Evolutionary conservation across 202 grass and related monocot species (phyloP).

Genomic region (Cymbopogon flexuosus): DNA sequence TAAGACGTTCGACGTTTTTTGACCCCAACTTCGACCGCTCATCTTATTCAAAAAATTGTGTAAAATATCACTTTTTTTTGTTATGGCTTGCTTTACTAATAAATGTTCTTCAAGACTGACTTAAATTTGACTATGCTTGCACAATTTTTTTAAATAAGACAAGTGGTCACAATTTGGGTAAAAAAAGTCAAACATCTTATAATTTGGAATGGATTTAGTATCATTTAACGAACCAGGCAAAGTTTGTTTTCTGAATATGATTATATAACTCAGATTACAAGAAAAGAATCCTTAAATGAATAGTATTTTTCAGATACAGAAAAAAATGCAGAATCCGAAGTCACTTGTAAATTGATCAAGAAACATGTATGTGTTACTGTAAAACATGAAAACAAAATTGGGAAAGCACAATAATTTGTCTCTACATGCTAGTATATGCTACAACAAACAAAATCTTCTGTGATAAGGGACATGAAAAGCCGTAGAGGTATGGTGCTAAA

Average conservation of each 20-base stretch:
- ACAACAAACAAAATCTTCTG: neutral
- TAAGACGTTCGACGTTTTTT: no score
- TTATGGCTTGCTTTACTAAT: no score
- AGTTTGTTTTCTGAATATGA: conserved; percentile 7
- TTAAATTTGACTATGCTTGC: no score
- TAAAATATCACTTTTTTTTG: no score
- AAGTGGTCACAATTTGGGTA: no score
- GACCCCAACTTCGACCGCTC: no score
- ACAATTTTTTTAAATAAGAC: no score
- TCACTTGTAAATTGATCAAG: neutral
- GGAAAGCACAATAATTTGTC: neutral
- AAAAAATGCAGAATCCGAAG: neutral
- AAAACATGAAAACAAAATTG: neutral
- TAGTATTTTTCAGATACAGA: neutral
- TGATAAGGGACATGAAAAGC: neutral
- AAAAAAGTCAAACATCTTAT: no score
- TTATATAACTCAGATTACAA: neutral
- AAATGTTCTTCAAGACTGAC: no score
- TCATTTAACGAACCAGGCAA: conserved; percentile 10
- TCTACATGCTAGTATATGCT: conserved; percentile 13
- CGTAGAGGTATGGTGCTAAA: neutral
- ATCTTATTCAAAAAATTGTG: no score
- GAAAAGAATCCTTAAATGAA: conserved; percentile 13
- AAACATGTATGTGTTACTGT: neutral
- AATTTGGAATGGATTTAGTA: neutral